phyloP scores from a whole-genome alignment of 805 yeast genomes.

The Pichia exigua region DNA sequence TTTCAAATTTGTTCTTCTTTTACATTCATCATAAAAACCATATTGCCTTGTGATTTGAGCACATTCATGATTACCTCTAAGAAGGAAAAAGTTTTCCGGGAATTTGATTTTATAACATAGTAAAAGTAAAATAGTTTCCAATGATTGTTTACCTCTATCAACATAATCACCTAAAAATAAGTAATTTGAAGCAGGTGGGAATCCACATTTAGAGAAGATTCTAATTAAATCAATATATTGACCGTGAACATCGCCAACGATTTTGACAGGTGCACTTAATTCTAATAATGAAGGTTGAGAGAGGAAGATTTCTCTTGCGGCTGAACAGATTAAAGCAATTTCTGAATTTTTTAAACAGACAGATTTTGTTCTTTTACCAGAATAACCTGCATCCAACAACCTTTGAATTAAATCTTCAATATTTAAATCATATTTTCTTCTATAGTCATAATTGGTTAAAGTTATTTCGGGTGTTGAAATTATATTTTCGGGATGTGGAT shows the following conservation, averaged over 20 bases:
- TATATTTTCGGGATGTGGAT: neutral
- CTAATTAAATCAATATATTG: constrained; percentile 89
- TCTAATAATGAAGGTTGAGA: constrained; percentile 88
- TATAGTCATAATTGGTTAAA: neutral
- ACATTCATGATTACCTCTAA: constrained; percentile 96
- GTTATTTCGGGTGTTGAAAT: neutral
- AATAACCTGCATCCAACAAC: constrained; percentile 89
- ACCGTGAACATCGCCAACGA: constrained; percentile 94
- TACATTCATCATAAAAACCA: constrained; percentile 97
- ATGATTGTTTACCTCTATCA: constrained; percentile 92
- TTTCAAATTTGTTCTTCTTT: constrained; percentile 83
- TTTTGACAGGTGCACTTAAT: constrained; percentile 77
- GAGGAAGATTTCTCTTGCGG: constrained; percentile 82
- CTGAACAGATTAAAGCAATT: constrained; percentile 76
- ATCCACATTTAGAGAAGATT: constrained; percentile 90
- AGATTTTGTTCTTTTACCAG: constrained; percentile 85
- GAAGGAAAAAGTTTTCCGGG: constrained; percentile 89
- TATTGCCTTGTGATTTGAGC: constrained; percentile 95
- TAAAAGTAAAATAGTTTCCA: constrained; percentile 82
- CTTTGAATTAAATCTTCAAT: constrained; percentile 88
- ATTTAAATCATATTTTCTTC: constrained; percentile 26
- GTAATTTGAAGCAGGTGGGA: constrained; percentile 91
- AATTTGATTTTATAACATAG: constrained; percentile 92
- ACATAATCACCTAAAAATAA: constrained; percentile 94
- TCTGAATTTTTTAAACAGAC: constrained; percentile 88